phyloP scores from a whole-genome alignment of 2,329 filamentous ascomycete genomes.

The Pezicula rhizophila region DNA sequence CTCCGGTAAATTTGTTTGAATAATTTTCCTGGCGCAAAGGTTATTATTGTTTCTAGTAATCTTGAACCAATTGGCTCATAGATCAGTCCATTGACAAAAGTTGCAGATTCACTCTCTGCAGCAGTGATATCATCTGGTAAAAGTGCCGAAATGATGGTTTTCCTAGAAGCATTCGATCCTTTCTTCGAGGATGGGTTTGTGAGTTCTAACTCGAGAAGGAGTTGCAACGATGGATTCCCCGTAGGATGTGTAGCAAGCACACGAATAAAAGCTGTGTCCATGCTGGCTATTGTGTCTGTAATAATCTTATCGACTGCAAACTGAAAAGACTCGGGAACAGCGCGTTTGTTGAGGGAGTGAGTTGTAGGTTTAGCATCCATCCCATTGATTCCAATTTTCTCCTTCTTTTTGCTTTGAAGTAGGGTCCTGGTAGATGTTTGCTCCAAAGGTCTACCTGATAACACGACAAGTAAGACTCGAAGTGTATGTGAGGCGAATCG shows the following conservation, averaged over 20 bases:
- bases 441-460: conserved; percentile 77
- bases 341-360: conserved; percentile 37
- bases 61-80: conserved; percentile 90
- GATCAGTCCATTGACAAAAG: conserved; percentile 78
- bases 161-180: conserved; percentile 43
- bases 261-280: conserved; percentile 75
- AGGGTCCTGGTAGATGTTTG: conserved; percentile 63
- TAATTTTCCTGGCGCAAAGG: conserved; percentile 73
- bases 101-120: conserved; percentile 66
- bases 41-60: conserved; percentile 79
- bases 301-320: conserved; percentile 78
- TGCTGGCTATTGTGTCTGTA: conserved; percentile 62
- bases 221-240: conserved; percentile 87
- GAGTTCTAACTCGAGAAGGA: conserved; percentile 82
- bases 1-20: conserved; percentile 84
- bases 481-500: conserved; percentile 85
- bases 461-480: conserved; percentile 75
- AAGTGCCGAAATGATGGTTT: conserved; percentile 65
- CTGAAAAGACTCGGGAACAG: conserved; percentile 74
- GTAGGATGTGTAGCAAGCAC: conserved; percentile 83
- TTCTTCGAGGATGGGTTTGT: conserved; percentile 63
- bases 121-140: conserved; percentile 73
- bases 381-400: conserved; percentile 63
- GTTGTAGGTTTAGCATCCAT: conserved; percentile 44
- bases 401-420: conserved; percentile 90